Base-by-base conservation (phyloP, 75 land plant genomes). In the Sequoiadendron giganteum region DNA sequence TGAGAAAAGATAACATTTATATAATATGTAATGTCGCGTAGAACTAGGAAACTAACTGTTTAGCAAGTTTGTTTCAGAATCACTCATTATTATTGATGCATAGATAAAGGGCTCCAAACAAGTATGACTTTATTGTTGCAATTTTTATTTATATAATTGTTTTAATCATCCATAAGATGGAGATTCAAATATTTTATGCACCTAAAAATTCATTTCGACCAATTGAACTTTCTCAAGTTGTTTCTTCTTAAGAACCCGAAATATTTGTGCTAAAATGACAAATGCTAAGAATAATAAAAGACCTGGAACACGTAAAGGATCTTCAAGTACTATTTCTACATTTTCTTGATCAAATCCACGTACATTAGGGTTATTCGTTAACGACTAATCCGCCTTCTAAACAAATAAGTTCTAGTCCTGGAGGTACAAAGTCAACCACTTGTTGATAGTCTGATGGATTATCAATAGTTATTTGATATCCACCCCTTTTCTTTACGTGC, bases 211-310 rank as follows among this genome's bases (percentile, higher is more conserved):
- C 1, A 49, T 56, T n/a, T 85, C 28, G 0, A 38, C 32, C 21
- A 85, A 56, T 55, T 85, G 75, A 32, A 55, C 28, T 18, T 85
- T 85, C n/a, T 85, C 70, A 85, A 85, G n/a, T 85, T 85, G 70
- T 85, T 85, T 85, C 28, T 85, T 48, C 10, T 48, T 54, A 54
- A 85, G 86, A 54, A 55, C 19, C 1, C 13, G 13, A 85, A 85
- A 85, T 36, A 85, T 55, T 7, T 55, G 72, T 32, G 55, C 28
- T 9, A 85, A 47, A 85, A 85, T 85, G 16, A 52, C 7, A 85
- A 10, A 55, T 85, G 86, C 10, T 52, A 55, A 25, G n/a, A 85
- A 85, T 19, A 55, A 28, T 49, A 85, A 34, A 52, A 85, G 0
- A 49, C 21, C 86, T 85, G 3, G 2, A 36, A 85, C 47, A 10